Percentiles rank a stretch among this genome's conserved stretches.
phyloP scores from a whole-genome alignment of 768 basidiomycete genomes.

The Dioszegia crocea region DNA sequence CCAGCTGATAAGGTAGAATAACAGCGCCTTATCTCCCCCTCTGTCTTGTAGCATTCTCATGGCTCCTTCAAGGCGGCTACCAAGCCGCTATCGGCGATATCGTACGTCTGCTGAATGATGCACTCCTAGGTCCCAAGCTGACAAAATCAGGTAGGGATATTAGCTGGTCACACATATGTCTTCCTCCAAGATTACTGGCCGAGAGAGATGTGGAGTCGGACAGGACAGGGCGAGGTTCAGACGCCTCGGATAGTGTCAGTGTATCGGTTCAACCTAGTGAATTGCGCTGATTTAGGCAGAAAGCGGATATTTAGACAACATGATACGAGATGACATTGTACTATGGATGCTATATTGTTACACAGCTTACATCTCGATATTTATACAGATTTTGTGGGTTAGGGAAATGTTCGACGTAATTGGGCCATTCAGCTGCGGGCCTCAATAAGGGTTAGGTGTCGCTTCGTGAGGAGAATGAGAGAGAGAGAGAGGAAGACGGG shows the following conservation, averaged over 20 bases:
- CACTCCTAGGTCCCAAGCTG: neutral
- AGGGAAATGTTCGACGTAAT: too few species aligned
- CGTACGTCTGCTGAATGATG: slow-evolving; percentile 19
- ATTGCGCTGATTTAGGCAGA: neutral
- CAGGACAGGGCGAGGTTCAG: slow-evolving; percentile 36
- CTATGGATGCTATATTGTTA: neutral
- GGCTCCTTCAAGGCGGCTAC: slow-evolving; percentile 46
- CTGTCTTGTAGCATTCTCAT: slow-evolving; percentile 78
- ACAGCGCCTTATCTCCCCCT: slow-evolving; percentile 92
- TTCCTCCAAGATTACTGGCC: slow-evolving; percentile 49
- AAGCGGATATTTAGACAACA: slow-evolving; percentile 7
- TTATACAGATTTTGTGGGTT: too few species aligned
- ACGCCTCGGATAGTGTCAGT: slow-evolving; percentile 41
- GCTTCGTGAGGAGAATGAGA: too few species aligned
- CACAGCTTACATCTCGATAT: too few species aligned
- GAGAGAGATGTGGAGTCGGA: slow-evolving; percentile 45
- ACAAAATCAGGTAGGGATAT: slow-evolving; percentile 37
- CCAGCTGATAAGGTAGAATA: slow-evolving; percentile 53
- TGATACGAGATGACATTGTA: slow-evolving; percentile 3
- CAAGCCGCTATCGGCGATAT: slow-evolving; percentile 44
- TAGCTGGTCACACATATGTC: slow-evolving; percentile 47
- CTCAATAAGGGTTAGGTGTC: too few species aligned
- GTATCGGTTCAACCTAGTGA: too few species aligned
- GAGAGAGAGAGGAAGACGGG: neutral
- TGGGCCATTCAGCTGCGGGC: too few species aligned